Evolutionary conservation across 2,329 filamentous ascomycete species (phyloP), one percentile per base, ranked within the genome.

Genomic region (Fonsecaea multimorphosa): DNA sequence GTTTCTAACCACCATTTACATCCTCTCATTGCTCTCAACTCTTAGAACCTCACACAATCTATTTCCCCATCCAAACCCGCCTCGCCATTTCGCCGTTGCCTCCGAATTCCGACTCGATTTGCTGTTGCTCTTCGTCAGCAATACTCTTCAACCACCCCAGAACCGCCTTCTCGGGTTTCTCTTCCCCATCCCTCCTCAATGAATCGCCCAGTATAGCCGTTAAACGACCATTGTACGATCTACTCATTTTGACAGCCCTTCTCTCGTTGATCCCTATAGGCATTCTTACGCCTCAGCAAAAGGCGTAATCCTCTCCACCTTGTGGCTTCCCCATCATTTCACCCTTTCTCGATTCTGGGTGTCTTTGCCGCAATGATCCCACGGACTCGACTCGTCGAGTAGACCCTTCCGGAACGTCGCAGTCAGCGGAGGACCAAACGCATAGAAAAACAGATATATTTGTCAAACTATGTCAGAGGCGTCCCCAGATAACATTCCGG

Each of bases 351-450:
- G 31, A 55, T 63, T 31, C 55, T 32, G 34, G 36, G 34, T 19
- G n/a, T 29, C 24, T 29, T 61, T 55, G 52, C 64, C 66, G 61
- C 67, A 27, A 68, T 68, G 67, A 54, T 66, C 58, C 54, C 59
- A 38, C 57, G 40, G 44, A 61, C 19, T 44, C 40, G 51, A 54
- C 51, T 38, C 46, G 58, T 59, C 53, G 40, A 60, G 34, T 68
- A 68, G 49, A 60, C 40, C 55, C 44, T 52, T 62, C 46, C 32
- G 58, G 62, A 62, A 58, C 40, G 55, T 34, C 19, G 56, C 44
- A 54, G 55, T 53, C 19, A 16, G 51, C 19, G 56, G 59, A 68
- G 60, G 66, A 61, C 49, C n/a, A 54, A 63, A 12, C 40, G 56
- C 56, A 58, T 12, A 62, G n/a, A 11, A 55, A 27, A 36, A 63